Conservation (phyloP, 2,329 filamentous ascomycete species). For the Fusarium marasasianum region DNA sequence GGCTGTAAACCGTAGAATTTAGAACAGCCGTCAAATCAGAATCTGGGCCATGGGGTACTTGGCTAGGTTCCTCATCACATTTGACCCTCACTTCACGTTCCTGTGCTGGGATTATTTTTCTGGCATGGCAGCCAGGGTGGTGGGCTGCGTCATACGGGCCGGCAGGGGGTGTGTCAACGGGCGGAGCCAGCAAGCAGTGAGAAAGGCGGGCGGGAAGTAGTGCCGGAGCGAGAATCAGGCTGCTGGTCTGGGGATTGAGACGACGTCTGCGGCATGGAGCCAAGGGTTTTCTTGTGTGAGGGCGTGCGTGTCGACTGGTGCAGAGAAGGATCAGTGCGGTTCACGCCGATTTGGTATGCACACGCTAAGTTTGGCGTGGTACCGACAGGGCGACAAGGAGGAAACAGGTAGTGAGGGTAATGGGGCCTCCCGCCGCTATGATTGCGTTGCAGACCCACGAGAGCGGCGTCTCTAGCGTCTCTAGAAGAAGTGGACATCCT, state of each 20-base stretch:
- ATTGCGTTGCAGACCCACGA: conserved; percentile 36
- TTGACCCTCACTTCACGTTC: conserved; percentile 34
- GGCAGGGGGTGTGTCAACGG: conserved; percentile 49
- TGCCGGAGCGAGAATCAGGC: conserved; percentile 37
- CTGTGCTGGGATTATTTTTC: conserved; percentile 39
- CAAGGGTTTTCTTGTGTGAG: conserved; percentile 23
- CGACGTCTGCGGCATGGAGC: conserved; percentile 12
- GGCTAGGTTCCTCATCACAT: conserved; percentile 31
- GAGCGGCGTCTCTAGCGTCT: conserved; percentile 29
- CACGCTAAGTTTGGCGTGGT: conserved; percentile 36
- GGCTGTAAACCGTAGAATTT: conserved; percentile 49
- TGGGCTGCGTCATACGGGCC: conserved; percentile 47
- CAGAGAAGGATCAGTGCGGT: conserved; percentile 18
- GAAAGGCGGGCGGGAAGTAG: conserved; percentile 41
- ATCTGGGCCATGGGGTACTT: conserved; percentile 13
- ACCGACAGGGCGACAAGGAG: conserved; percentile 36
- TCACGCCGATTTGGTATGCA: conserved; percentile 13
- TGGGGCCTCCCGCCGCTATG: conserved; percentile 28
- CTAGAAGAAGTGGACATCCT: conserved; percentile 30
- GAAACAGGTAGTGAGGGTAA: conserved; percentile 35
- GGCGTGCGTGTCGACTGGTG: conserved; percentile 27
- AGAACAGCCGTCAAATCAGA: conserved; percentile 45
- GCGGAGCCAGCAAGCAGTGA: conserved; percentile 43
- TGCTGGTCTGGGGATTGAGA: conserved; percentile 34
- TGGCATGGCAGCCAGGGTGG: conserved; percentile 40